Evolutionary conservation across 768 basidiomycete genomes (phyloP), one percentile per base, ranked within the genome.

Genomic region (Amanita phalloides): DNA sequence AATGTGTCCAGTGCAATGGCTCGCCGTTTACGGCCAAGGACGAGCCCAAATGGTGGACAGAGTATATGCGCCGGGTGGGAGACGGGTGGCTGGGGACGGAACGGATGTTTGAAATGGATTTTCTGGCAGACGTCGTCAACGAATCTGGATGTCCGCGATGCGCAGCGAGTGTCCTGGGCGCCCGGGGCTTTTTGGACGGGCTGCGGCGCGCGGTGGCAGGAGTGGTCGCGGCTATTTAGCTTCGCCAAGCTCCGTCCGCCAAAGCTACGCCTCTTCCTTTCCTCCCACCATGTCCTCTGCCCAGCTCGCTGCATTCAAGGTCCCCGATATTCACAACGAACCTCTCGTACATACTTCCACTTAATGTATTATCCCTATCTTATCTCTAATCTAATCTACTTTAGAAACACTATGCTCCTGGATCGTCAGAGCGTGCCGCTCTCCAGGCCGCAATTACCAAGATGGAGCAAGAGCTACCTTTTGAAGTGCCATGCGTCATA

Each of bases 401-500:
- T 49, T 59, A 93, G 90, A 79, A 76, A 67, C 64, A 75, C 38
- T 98, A 97, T 71, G 81, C 78, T 1, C 77, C 80, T 17, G 90
- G 85, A 49, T 87, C 91, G 0, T 62, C 75, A 6, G 95, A 98
- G 65, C 81, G 95, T 45, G 67, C 68, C 25, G 84, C 71, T 2
- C 72, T 98, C 50, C 70, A 84, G 60, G 83, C 76, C 23, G 86
- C 90, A 14, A 62, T 98, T 58, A 62, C 68, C 6, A 74, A 90
- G 73, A 88, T 97, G 86, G 76, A 90, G 65, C 75, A 82, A 55
- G 72, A 84, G 58, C 72, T 88, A 6, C 93, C 94, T 2, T 92
- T 92, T 65, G 86, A 96, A 61, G 88, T 99, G 1, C 96, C 95
- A 6, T 90, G 89, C 62, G 75, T 98, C 56, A 78, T 98, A 56